Evolutionary conservation across 1,284 basidiomycete species (phyloP), one percentile per base, ranked within the genome.

Genomic region (Papiliotrema terrestris): DNA sequence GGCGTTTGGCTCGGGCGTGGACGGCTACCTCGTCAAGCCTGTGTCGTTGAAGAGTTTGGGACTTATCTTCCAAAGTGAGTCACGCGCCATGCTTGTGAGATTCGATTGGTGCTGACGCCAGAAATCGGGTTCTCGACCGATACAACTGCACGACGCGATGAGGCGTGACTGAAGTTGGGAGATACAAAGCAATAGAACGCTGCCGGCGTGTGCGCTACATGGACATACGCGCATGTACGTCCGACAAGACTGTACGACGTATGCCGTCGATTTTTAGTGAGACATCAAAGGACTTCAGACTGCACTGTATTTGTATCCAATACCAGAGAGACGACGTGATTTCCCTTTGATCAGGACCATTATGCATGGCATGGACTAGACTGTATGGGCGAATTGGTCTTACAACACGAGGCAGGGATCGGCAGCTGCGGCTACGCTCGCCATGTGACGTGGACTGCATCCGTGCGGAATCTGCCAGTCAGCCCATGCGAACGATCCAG

Each of bases 21-120:
- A 97, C 67, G 93, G 93, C 73, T 97, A 94, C 67, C 82, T 94
- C 32, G 89, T 94, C 56, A 95, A 95, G 74, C 91, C 91, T 15
- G 91, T 95, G 22, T 89, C 88, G 14, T 88, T 95, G 78, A 89
- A 88, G 68, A 91, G 86, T n/a, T 76, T 93, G 26, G 87, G 91
- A 60, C 82, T 86, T 54, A 88, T 91, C 81, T 91, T 94, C 75
- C 83, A 83, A 59, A 88, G 74, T 74, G 55, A 61, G 71, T 61
- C 5, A 22, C 8, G 19, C 15, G 22, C n/a, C 49, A 39, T 35
- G 25, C 29, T n/a, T n/a, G 25, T 32, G 43, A 14, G 38, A 20
- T 44, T n/a, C 22, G 22, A 45, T 43, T 44, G 51, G 32, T 36
- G 20, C 29, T 46, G 23, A n/a, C 11, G 29, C 26, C 37, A 62